Base-by-base conservation (phyloP, 129 eudicot species). In the Escallonia herrerae region DNA sequence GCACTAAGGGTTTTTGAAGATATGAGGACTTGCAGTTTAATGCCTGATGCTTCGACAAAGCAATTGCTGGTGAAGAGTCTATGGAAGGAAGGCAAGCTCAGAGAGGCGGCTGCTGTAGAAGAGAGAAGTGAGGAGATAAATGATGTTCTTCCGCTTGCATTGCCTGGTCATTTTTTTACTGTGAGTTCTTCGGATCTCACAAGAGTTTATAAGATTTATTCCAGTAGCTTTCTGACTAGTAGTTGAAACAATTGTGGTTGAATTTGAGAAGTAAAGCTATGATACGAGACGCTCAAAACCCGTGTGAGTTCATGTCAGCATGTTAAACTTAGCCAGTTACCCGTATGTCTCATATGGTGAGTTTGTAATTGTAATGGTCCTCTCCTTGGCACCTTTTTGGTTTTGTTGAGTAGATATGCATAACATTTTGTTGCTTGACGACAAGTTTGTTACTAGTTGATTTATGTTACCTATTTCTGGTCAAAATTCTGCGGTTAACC, bases 81-180 rank as follows among this genome's bases (percentile, higher is more conserved):
- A 37, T 87, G 96, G 96, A 79, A 81, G 68, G 96, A 91, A 79
- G 89, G 95, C 12, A 87, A 84, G 57, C 73, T 88, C 10, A 80
- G 86, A 77, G 96, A 93, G 72, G 96, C 96, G 43, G 90, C 98
- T 58, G 66, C 56, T 40, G 95, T 93, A 3, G 98, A 93, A 82
- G 96, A 88, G 72, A 73, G 61, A 15, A 71, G 78, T 70, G 80
- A 68, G 64, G 79, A 72, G 61, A 62, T 53, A 7, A 73, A 63
- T 69, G 64, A 68, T 66, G 74, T 3, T 38, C 76, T 79, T 64
- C 88, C 84, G 43, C 77, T 14, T 66, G 77, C 74, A 14, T 77
- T 74, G 76, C 76, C 81, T 39, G 85, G 95, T 63, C 83, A 80
- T 15, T 65, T 70, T 15, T 76, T 48, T 77, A 82, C 83, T 50